phyloP scores from a whole-genome alignment of 225 moss, liverwort and hornwort genomes.

The Marchantia paleacea region DNA sequence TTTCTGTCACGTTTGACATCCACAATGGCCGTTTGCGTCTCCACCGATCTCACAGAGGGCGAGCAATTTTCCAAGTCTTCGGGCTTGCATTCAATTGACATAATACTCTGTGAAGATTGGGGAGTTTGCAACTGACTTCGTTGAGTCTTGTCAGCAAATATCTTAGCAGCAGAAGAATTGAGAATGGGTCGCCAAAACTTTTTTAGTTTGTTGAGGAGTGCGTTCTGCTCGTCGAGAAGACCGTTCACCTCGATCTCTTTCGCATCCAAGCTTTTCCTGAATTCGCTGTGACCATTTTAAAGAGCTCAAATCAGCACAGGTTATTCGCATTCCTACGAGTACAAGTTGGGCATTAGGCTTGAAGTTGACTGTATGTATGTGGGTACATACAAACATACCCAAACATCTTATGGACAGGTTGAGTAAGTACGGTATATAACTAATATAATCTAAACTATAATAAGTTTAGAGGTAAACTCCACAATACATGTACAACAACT shows the following conservation, averaged over 20 bases:
- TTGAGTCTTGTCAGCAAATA: slow-evolving; percentile 26
- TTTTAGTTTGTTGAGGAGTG: slow-evolving; percentile 40
- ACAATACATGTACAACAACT: too few species aligned
- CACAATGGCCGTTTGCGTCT: slow-evolving; percentile 29
- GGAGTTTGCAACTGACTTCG: slow-evolving; percentile 6
- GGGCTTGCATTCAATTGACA: background rate
- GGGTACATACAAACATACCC: too few species aligned
- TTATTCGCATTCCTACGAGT: too few species aligned
- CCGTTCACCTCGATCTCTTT: slow-evolving; percentile 35
- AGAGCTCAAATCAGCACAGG: background rate
- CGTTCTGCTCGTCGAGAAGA: slow-evolving; percentile 40
- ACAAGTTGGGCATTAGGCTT: too few species aligned
- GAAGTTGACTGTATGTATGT: too few species aligned
- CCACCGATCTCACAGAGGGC: background rate
- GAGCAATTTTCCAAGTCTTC: background rate
- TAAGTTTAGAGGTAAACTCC: too few species aligned
- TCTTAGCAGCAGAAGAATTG: slow-evolving; percentile 36
- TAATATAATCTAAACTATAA: too few species aligned
- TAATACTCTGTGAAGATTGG: background rate
- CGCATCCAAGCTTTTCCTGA: slow-evolving; percentile 35
- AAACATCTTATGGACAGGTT: too few species aligned
- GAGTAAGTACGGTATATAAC: too few species aligned
- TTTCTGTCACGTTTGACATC: background rate
- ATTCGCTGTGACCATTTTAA: slow-evolving; percentile 25
- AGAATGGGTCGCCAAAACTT: slow-evolving; percentile 41